Evolutionary conservation across 176 grass and related monocot species (phyloP).

Genomic region (Zea mays): Zm-B73-REFERENCE-NAM-5.0 NC_050098.1:228723501-228724000

Average conservation of each 20-base stretch:
- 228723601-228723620: neutral
- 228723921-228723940: constrained; percentile 2
- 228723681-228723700: constrained; percentile 18
- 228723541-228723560: neutral
- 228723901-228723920: neutral
- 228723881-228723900: constrained; percentile 15
- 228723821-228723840: neutral
- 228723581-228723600: neutral
- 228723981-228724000: constrained; percentile 22
- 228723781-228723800: constrained; percentile 16
- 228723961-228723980: neutral
- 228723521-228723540: neutral
- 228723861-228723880: neutral
- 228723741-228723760: neutral
- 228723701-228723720: neutral
- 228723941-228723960: neutral
- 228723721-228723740: neutral
- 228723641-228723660: neutral
- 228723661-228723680: constrained; percentile 6
- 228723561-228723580: neutral
- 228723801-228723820: neutral
- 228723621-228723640: neutral
- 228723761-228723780: neutral
- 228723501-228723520: neutral
- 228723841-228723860: neutral